A percentile compares a stretch with the other conserved stretches of the same genome.
These are phyloP conservation scores for Paecilomyces sp. DNA, from an alignment of 2,329 filamentous ascomycete species.

Conservation along the genomic window DNA sequence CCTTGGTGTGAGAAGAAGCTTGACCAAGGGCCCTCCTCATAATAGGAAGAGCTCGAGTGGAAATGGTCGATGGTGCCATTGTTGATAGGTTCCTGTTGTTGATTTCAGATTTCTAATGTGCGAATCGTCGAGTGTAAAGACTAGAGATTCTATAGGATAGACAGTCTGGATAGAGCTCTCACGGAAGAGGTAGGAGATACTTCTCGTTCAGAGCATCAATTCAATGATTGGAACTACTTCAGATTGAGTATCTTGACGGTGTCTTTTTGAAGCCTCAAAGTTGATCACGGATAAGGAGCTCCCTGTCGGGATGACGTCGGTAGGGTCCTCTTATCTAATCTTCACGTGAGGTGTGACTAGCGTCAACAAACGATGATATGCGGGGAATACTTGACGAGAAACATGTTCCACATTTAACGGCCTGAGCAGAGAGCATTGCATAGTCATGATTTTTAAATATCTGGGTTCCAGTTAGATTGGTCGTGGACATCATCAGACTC, in stretches of 20 bases:
- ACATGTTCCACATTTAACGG: background rate
- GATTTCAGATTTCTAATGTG: background rate
- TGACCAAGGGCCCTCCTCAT: background rate
- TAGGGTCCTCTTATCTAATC: constrained; percentile 7
- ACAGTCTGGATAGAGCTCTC: too few relatives aligned
- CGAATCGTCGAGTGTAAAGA: too few relatives aligned
- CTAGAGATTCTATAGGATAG: too few relatives aligned
- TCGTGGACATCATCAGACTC: too few relatives aligned
- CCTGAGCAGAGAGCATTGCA: background rate
- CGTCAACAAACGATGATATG: too few relatives aligned
- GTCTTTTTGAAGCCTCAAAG: too few relatives aligned
- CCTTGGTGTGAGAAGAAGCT: background rate
- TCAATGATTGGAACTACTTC: too few relatives aligned
- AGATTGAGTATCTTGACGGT: too few relatives aligned
- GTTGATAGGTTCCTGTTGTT: background rate
- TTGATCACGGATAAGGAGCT: too few relatives aligned
- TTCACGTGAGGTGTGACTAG: constrained; percentile 2
- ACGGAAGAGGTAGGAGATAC: too few relatives aligned
- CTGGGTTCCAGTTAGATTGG: background rate
- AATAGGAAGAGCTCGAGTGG: background rate
- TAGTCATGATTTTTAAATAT: background rate
- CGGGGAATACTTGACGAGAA: too few relatives aligned
- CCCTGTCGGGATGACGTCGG: background rate
- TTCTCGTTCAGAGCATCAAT: too few relatives aligned
- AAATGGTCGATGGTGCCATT: background rate